Conservation (phyloP, 1,284 basidiomycete species). For the Anthracocystis panici-leucophaei region DNA sequence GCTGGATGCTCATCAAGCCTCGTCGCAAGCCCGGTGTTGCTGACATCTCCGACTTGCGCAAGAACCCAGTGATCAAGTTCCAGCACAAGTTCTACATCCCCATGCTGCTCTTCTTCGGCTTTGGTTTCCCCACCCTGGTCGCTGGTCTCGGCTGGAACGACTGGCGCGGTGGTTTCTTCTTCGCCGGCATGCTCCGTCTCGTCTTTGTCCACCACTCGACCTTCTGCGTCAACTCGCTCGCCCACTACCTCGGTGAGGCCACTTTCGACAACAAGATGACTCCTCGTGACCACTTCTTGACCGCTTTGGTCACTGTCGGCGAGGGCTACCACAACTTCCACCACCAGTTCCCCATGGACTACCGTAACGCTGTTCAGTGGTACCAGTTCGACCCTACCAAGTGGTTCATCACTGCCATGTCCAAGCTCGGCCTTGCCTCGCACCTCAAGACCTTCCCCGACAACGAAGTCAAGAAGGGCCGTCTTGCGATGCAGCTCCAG, state of each 20-base stretch:
- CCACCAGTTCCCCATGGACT: slow-evolving; percentile 70
- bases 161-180: slow-evolving; percentile 69
- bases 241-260: slow-evolving; percentile 69
- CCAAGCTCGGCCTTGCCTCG: slow-evolving; percentile 61
- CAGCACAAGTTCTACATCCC: slow-evolving; percentile 68
- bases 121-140: slow-evolving; percentile 66
- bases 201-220: slow-evolving; percentile 69
- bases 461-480: slow-evolving; percentile 68
- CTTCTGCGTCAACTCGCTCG: slow-evolving; percentile 69
- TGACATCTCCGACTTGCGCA: slow-evolving; percentile 66
- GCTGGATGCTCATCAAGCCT: slow-evolving; percentile 69
- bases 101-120: slow-evolving; percentile 66
- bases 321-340: slow-evolving; percentile 70
- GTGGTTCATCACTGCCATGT: slow-evolving; percentile 66
- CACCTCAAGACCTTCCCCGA: slow-evolving; percentile 69
- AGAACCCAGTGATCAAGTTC: slow-evolving; percentile 67
- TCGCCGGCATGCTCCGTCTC: slow-evolving; percentile 64
- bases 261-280: slow-evolving; percentile 68
- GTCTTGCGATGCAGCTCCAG: slow-evolving; percentile 66
- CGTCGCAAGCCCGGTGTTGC: slow-evolving; percentile 68
- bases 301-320: slow-evolving; percentile 66
- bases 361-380: slow-evolving; percentile 67
- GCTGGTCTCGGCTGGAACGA: slow-evolving; percentile 68
- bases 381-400: slow-evolving; percentile 69
- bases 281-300: slow-evolving; percentile 68